Evolutionary conservation across 495 filamentous ascomycete genomes (phyloP), one percentile per base, ranked within the genome.

Genomic region (Aspergillus olivimuriae): DNA sequence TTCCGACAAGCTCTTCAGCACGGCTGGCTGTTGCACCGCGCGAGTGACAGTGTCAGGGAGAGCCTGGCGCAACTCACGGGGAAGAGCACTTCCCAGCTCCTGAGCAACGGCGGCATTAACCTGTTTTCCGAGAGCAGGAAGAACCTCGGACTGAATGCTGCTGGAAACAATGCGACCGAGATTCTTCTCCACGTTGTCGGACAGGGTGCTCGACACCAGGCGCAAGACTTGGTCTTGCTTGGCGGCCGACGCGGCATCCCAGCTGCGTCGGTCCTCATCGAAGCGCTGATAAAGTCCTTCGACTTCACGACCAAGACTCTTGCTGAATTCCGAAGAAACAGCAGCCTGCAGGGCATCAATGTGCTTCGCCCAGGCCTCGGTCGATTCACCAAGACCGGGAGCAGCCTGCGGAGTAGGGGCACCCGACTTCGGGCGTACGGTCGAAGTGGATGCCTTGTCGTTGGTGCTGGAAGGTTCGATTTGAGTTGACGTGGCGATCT

Each of bases 151-250:
- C 52, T 83, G 72, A 48, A 91, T 86, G 57, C 77, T 80, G 32
- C 68, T 63, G 19, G 70, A 73, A 39, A 95, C 77, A 43, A 94
- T 83, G 20, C 76, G 77, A 19, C 77, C 67, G 23, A 95, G 73
- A 18, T 82, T 84, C 52, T 82, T 77, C 60, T 96, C 89, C 21
- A 94, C 86, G 48, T 96, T 97, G 34, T 92, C 83, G 15, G 87
- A 85, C 15, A 99, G 72, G 10, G 92, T 91, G 39, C 77, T 81
- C 1, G 89, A 92, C 7, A 99, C 86, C 33, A 95, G 73, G 16
- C 87, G 84, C 39, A 99, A 75, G 23, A 99, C 70, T 44, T 84
- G 81, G 42, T 89, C 83, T 48, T 87, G 84, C 47, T 81, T 82
- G n/a, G 80, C 76, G 12, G 79, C 68, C 20, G 78, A 76, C 20